These are phyloP conservation scores for Chondrostereum purpureum DNA, from an alignment of 1,284 basidiomycete genomes.

Conservation along the genomic window DNA sequence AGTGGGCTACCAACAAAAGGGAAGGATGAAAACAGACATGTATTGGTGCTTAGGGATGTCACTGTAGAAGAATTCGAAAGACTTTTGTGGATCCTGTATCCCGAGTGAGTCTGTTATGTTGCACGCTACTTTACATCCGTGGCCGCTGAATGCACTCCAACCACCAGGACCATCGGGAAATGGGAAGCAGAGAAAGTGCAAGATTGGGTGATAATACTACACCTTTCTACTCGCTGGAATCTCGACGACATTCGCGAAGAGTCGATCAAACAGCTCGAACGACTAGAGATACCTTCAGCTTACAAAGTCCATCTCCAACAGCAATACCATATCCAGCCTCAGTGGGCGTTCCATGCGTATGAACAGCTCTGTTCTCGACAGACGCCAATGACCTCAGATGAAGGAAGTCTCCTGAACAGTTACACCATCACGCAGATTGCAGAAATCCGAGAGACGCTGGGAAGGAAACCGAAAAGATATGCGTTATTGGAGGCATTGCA, in stretches of 20 bases:
- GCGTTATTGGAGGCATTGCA: too few relatives aligned
- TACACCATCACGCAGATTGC: too few relatives aligned
- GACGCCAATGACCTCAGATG: too few relatives aligned
- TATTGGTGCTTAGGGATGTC: constrained; percentile 12
- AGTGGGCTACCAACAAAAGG: not conserved
- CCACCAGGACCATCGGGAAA: not conserved
- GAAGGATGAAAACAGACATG: constrained; percentile 5
- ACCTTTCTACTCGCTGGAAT: constrained; percentile 15
- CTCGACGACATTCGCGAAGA: constrained; percentile 13
- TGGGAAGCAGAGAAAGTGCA: constrained; percentile 3
- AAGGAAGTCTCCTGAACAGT: too few relatives aligned
- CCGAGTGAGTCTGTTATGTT: constrained; percentile 3
- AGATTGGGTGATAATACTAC: constrained; percentile 16
- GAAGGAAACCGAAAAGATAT: too few relatives aligned
- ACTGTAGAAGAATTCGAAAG: constrained; percentile 11
- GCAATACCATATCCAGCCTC: constrained; percentile 8
- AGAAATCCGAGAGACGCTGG: too few relatives aligned
- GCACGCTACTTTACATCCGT: not conserved
- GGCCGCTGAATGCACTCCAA: not conserved
- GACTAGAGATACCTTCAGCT: constrained; percentile 9
- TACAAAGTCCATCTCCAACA: constrained; percentile 14
- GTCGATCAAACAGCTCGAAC: constrained; percentile 7
- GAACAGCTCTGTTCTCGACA: too few relatives aligned
- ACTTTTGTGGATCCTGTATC: constrained; percentile 14
- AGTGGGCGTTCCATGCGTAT: too few relatives aligned